Conservation (phyloP, 371 early-diverging fungal genomes). For the Mortierella sp. region DNA sequence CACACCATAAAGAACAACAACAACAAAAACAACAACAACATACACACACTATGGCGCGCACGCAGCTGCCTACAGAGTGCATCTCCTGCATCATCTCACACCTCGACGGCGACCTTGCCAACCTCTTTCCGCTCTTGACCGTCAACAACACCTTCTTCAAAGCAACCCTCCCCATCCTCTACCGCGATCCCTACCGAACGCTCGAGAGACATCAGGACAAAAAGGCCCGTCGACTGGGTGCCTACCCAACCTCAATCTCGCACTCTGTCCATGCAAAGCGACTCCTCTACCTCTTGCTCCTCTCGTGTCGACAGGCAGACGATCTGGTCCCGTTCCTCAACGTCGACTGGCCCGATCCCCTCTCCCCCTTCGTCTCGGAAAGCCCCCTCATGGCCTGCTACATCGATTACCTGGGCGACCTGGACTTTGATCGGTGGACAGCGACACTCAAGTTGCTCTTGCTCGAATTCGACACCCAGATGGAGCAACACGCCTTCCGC, state of each 20-base stretch:
- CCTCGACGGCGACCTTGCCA: constrained; percentile 31
- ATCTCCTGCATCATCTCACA: constrained; percentile 25
- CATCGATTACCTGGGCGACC: constrained; percentile 32
- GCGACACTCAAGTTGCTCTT: constrained; percentile 15
- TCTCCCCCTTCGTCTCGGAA: constrained; percentile 16
- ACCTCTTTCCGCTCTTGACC: constrained; percentile 28
- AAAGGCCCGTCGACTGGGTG: background rate
- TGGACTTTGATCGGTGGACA: constrained; percentile 36
- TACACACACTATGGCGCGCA: background rate
- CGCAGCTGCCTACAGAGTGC: constrained; percentile 29
- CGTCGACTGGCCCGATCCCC: constrained; percentile 39
- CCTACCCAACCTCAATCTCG: background rate
- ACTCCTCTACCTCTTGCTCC: constrained; percentile 33
- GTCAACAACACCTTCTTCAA: constrained; percentile 34
- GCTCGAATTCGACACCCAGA: constrained; percentile 18
- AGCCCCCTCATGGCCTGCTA: constrained; percentile 22
- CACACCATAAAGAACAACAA: background rate
- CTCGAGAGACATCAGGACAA: constrained; percentile 14
- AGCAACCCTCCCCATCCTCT: constrained; percentile 27
- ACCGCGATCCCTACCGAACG: constrained; percentile 32
- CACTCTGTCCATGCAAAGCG: constrained; percentile 16
- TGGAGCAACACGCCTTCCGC: constrained; percentile 22
- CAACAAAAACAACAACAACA: background rate
- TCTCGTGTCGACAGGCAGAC: constrained; percentile 37
- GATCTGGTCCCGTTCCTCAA: constrained; percentile 39